A percentile compares a stretch with the other conserved stretches of the same genome.
These are phyloP conservation scores for Niveomyces coronatus DNA, from an alignment of 2,329 filamentous ascomycete species.

Conservation along the genomic window DNA sequence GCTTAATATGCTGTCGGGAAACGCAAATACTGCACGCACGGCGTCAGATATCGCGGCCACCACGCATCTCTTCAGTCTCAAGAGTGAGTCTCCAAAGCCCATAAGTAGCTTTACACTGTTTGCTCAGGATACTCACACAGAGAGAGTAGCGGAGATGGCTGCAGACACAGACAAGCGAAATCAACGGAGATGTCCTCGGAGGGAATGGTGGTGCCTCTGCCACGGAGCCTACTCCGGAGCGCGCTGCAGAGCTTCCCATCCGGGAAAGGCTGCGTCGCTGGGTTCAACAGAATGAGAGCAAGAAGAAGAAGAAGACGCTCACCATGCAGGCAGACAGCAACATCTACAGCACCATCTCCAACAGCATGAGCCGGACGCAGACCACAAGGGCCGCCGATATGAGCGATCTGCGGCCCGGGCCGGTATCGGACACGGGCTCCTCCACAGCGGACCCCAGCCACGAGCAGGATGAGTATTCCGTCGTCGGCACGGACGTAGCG, in stretches of 20 bases:
- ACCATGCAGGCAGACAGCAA: slow-evolving; percentile 12
- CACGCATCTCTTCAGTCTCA: too few relatives aligned
- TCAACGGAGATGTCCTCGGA: not conserved
- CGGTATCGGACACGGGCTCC: slow-evolving; percentile 1
- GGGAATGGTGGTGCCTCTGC: slow-evolving; percentile 2
- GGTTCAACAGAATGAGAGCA: slow-evolving; percentile 26
- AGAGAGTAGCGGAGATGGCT: not conserved
- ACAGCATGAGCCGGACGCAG: slow-evolving; percentile 19
- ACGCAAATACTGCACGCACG: too few relatives aligned
- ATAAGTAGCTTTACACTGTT: too few relatives aligned
- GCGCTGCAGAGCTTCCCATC: slow-evolving; percentile 17
- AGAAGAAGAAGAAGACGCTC: slow-evolving; percentile 11
- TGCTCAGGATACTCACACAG: too few relatives aligned
- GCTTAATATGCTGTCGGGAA: too few relatives aligned
- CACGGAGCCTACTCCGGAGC: not conserved
- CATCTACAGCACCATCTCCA: slow-evolving; percentile 16
- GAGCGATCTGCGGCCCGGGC: not conserved
- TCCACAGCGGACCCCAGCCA: slow-evolving; percentile 4
- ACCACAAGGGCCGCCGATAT: not conserved
- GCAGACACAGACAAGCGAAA: not conserved
- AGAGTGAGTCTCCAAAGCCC: too few relatives aligned
- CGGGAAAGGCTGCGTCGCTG: slow-evolving; percentile 32
- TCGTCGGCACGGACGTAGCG: slow-evolving; percentile 6
- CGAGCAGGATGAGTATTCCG: slow-evolving; percentile 4
- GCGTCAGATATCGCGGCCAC: too few relatives aligned